phyloP scores from a whole-genome alignment of 2,329 filamentous ascomycete genomes.

The Claviceps pusilla region DNA sequence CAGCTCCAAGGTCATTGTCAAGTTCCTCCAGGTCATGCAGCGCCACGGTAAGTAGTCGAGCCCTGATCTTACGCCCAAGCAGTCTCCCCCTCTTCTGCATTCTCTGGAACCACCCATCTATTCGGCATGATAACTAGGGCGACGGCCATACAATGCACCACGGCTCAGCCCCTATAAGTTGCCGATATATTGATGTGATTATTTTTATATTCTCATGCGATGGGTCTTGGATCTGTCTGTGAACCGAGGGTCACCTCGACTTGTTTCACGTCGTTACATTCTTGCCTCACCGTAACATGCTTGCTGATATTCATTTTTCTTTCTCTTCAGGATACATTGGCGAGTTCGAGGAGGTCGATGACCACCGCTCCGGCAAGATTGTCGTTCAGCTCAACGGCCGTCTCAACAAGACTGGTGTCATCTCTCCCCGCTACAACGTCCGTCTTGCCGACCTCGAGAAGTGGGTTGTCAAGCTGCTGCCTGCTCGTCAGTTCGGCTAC shows the following conservation, averaged over 20 bases:
- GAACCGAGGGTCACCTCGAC: not conserved
- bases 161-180: conserved; percentile 99
- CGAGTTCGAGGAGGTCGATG: conserved; percentile 98
- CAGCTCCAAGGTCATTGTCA: conserved; percentile 98
- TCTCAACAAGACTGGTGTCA: conserved; percentile 98
- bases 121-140: conserved; percentile 99
- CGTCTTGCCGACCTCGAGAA: conserved; percentile 96
- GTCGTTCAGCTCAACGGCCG: conserved; percentile 97
- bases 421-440: conserved; percentile 98
- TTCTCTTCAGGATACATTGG: conserved; percentile 73
- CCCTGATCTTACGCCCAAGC: not conserved
- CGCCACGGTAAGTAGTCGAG: conserved; percentile 71
- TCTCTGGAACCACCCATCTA: conserved; percentile 10
- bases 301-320: conserved; percentile 32
- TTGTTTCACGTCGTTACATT: conserved; percentile 40
- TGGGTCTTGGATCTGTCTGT: conserved; percentile 63
- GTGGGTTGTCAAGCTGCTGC: conserved; percentile 98
- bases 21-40: conserved; percentile 99
- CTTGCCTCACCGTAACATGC: conserved; percentile 83
- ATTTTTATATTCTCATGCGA: conserved; percentile 34
- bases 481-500: conserved; percentile 99
- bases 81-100: not conserved
- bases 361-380: conserved; percentile 99
- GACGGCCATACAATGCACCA: conserved; percentile 61
- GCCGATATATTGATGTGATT: conserved; percentile 63